Base-by-base conservation (phyloP, 306 rosid species). In the Fragaria ananassa region DNA sequence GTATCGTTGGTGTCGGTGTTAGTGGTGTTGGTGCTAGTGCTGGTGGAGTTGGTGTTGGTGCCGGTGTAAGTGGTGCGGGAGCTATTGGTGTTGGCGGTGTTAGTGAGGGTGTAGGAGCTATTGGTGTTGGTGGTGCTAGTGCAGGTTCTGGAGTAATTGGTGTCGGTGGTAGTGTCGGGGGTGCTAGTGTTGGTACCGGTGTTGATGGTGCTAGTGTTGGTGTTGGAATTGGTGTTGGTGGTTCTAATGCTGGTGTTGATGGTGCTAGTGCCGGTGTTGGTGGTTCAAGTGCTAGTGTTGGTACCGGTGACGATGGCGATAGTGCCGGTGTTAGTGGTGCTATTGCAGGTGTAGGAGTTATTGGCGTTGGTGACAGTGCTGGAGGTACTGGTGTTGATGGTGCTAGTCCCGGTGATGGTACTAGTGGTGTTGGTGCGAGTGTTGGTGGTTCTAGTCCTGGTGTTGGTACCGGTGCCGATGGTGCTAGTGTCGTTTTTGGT, bases 311-410 rank as follows among this genome's bases (percentile, higher is more conserved):
- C 8, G 12, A 13, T 8, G 58, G 8, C 6, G 58, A 0, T 18
- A 23, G 8, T 19, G 11, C 10, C 19, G 25, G 23, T n/a, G 61
- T 10, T n/a, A 13, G 1, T n/a, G 11, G 27, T 54, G 25, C 3
- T 4, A 18, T 21, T 4, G 23, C 21, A 1, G 4, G 61, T 8
- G 29, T 8, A 1, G 61, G 61, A n/a, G 1, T 7, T 41, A 6
- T 41, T 7, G 44, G 44, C 1, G 44, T 41, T 41, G 44, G 44
- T 85, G 90, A 83, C 29, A 34, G 34, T 23, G 8, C 6, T 10
- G 37, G 65, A 12, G 13, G 63, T 57, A 4, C 5, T 1, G 4
- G 13, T 21, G 34, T 14, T 0, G 34, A 13, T 25, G 39, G 6
- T 29, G 19, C 18, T 23, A 1, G 4, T 53, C 8, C 44, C 44